Conservation (phyloP, 345 rosid species). For the Sisymbrium irio region DNA sequence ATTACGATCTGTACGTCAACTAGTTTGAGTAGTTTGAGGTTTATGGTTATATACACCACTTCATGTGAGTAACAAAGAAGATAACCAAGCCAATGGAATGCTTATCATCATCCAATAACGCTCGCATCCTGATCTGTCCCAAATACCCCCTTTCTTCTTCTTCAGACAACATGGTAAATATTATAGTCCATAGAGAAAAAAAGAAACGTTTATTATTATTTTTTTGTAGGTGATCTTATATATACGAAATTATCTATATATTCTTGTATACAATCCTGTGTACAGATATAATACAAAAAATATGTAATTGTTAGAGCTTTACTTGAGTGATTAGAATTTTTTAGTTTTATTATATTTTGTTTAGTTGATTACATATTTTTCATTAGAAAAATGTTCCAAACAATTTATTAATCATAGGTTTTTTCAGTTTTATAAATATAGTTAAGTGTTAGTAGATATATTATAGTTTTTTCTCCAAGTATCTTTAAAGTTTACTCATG, state of each 20-base stretch:
- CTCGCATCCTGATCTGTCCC: slow-evolving; percentile 39
- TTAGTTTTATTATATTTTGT: too few species aligned
- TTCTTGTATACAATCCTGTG: background rate
- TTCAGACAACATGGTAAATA: slow-evolving; percentile 45
- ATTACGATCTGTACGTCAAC: slow-evolving; percentile 71
- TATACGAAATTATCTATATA: background rate
- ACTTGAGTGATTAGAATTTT: slow-evolving; percentile 57
- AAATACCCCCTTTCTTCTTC: slow-evolving; percentile 21
- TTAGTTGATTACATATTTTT: too few species aligned
- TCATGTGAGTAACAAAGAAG: slow-evolving; percentile 52
- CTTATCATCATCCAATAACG: slow-evolving; percentile 52
- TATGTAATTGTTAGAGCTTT: slow-evolving; percentile 13
- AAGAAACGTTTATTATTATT: background rate
- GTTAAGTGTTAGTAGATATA: too few species aligned
- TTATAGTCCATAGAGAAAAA: slow-evolving; percentile 30
- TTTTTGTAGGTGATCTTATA: too few species aligned
- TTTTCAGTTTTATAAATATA: too few species aligned
- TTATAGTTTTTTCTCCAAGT: too few species aligned
- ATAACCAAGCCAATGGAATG: slow-evolving; percentile 47
- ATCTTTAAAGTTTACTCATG: too few species aligned
- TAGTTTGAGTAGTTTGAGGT: slow-evolving; percentile 49
- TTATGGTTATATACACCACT: slow-evolving; percentile 46
- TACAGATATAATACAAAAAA: background rate
- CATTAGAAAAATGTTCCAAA: too few species aligned
- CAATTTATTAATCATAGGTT: too few species aligned